These are phyloP conservation scores for Psidium friedrichsthalianum DNA, from an alignment of 345 rosid genomes.

Conservation along the genomic window DNA sequence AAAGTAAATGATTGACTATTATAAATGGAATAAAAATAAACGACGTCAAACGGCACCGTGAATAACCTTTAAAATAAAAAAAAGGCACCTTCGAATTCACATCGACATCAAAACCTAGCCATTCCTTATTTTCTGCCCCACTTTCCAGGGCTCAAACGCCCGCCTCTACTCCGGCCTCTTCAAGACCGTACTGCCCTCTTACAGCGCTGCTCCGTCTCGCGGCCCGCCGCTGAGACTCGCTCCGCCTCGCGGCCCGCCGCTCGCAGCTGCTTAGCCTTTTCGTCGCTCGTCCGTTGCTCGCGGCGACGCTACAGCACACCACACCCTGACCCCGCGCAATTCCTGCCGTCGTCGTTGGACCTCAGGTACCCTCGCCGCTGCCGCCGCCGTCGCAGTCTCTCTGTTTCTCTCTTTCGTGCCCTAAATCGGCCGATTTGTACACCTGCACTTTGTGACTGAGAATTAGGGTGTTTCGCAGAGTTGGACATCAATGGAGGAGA, in stretches of 20 bases:
- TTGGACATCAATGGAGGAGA: conserved; percentile 9
- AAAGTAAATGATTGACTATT: no score
- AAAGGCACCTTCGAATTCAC: no score
- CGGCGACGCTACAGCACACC: neutral
- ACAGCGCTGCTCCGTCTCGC: neutral
- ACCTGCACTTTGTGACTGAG: neutral
- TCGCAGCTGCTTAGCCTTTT: neutral
- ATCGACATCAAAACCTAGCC: neutral
- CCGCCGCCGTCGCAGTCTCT: neutral
- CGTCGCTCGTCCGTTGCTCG: neutral
- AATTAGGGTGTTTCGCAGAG: neutral
- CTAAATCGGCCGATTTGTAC: neutral
- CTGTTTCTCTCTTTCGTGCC: neutral
- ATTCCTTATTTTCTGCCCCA: neutral
- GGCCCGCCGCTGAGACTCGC: neutral
- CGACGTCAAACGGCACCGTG: no score
- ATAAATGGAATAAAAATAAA: no score
- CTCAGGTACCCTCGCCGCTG: neutral
- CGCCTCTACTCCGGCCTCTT: neutral
- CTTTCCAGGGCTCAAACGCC: neutral
- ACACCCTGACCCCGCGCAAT: neutral
- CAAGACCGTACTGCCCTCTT: neutral
- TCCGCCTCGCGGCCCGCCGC: no score
- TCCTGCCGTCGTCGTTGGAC: neutral
- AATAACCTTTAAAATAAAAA: no score